Evolutionary conservation across 1,139 yeast genomes (phyloP).

Genomic region (Kodamaea arcana): DNA sequence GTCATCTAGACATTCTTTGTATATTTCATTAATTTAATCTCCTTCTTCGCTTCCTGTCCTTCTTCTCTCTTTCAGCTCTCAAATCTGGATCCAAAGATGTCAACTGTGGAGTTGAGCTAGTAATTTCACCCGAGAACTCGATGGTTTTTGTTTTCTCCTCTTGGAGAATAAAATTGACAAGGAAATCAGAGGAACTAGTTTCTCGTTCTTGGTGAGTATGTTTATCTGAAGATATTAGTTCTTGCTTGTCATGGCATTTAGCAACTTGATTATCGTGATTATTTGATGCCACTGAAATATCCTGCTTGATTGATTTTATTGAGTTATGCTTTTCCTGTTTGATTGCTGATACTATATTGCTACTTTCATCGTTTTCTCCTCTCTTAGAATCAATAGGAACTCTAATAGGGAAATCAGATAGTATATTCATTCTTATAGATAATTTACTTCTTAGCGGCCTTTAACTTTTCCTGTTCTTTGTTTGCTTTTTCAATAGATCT

Average conservation of each 20-base stretch:
- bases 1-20: constrained; percentile 5
- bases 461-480: constrained; percentile 23
- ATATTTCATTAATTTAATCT: constrained; percentile 7
- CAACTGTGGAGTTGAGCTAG: constrained; percentile 21
- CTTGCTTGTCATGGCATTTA: too few species aligned
- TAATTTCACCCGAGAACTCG: constrained; percentile 4
- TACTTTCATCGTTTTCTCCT: too few species aligned
- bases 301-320: too few species aligned
- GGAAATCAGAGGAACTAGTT: constrained; percentile 1
- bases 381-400: too few species aligned
- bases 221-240: too few species aligned
- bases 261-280: too few species aligned
- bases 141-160: constrained; percentile 8
- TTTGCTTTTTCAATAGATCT: constrained; percentile 65
- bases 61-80: constrained; percentile 18
- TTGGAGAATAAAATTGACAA: constrained; percentile 3
- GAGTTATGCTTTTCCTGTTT: too few species aligned
- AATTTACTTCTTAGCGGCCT: constrained; percentile 13
- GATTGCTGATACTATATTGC: too few species aligned
- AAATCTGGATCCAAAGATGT: constrained; percentile 32
- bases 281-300: not conserved
- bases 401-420: not conserved
- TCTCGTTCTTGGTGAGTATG: too few species aligned
- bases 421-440: too few species aligned
- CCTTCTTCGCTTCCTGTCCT: constrained; percentile 15